Base-by-base conservation (phyloP, 768 basidiomycete species). In the Macrocybe gigantea region DNA sequence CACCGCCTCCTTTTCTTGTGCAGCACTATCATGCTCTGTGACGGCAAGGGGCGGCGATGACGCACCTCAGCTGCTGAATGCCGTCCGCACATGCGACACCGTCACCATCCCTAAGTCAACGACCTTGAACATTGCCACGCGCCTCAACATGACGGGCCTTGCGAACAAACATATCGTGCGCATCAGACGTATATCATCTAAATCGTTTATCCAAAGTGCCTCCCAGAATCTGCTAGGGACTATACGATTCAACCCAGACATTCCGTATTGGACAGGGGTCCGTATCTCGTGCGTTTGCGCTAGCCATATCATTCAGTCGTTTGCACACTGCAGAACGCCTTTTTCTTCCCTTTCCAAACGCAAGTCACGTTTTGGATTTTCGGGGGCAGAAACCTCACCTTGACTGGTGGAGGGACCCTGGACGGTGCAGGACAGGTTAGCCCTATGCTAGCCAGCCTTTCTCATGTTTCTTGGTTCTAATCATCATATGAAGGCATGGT, bases 401-500 rank as follows among this genome's bases (percentile, higher is more conserved):
- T 79, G 14, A 72, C 75, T 47, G 82, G 83, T 6, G 81, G 82
- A 33, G 83, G 83, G 8, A 80, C 79, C 2, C 67, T 86, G 12
- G 80, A 83, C 56, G 83, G 82, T 12, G 71, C 74, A 32, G 83
- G 83, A 8, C 82, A 84, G 64, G 77, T 77, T 51, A 45, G 72
- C 44, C 22, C 42, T 39, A 13, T 34, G 22, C 30, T 8, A 39
- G 47, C n/a, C 38, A 10, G 10, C 31, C 6, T 30, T 12, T 14
- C 4, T 37, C 22, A 41, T 14, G 12, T 29, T 11, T 29, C 12
- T 32, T 29, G 13, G 15, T 13, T 4, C 12, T 12, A 15, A 12
- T 22, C 14, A 29, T 22, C 22, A 22, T 22, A 22, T 13, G 6
- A 8, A 79, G 77, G 63, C 70, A 5, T 81, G 79, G 79, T 81